Evolutionary conservation across 1,284 basidiomycete species (phyloP), one percentile per base, ranked within the genome.

Genomic region (Cutaneotrichosporon spelunceum): DNA sequence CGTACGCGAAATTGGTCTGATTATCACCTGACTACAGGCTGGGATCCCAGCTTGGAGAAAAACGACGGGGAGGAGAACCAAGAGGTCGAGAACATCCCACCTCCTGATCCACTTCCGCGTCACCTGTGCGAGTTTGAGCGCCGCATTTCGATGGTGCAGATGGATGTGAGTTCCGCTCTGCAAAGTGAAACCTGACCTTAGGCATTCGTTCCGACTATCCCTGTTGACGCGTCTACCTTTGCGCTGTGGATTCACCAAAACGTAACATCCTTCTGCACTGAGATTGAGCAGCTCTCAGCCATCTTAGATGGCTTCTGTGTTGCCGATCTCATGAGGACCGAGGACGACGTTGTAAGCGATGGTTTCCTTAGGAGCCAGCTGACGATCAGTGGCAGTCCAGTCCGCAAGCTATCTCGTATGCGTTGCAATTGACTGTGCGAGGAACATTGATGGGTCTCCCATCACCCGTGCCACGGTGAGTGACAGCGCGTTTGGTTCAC

Each of bases 231-330:
- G 0, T 90, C 90, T 1, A 82, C 96, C 2, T 89, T 95, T 65
- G 87, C 88, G 8, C 80, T 95, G 4, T 99, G 97, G 76, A 83
- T 95, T 3, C 93, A 98, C 67, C 93, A 98, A 73, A 98, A 97
- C 73, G 91, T 93, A 65, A 84, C 88, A 0, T 86, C 87, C 57
- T 99, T 92, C 74, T 92, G 89, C 70, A 79, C 84, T 44, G 85
- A 88, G 27, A 75, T 95, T 0, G 90, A 94, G 4, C 82, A 98
- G 63, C 88, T 87, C 64, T 84, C 84, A 2, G 82, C 81, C 0
- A 78, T 93, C 2, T 80, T 87, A 23, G 93, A 97, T 33, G 86
- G 86, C 73, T 78, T 98, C 58, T 94, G 92, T 68, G 86, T 84
- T 79, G 83, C 88, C 1, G 94, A 98, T 72, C 82, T 85, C 0